Evolutionary conservation across 768 basidiomycete species (phyloP).

Genomic region (Lentinula sp.): DNA sequence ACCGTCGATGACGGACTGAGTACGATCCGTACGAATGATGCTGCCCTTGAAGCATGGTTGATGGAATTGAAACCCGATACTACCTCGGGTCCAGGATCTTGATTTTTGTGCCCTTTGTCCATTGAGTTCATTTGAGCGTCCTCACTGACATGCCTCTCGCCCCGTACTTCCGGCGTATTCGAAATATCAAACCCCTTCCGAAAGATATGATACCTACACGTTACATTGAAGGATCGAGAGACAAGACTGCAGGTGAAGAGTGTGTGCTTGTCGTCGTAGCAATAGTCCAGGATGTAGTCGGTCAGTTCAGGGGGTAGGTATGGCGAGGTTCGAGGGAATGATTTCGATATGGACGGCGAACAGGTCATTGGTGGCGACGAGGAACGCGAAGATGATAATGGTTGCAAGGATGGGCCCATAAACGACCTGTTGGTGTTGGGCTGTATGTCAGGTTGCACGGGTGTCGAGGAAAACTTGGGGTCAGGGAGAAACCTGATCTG

Average conservation of each 20-base stretch:
- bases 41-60: background rate
- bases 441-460: background rate
- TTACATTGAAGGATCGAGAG: background rate
- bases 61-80: background rate
- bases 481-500: background rate
- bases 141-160: background rate
- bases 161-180: background rate
- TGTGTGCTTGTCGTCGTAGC: background rate
- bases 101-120: background rate
- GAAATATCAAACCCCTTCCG: background rate
- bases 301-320: background rate
- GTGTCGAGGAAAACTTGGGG: background rate
- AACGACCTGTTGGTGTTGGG: too few species aligned
- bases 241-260: background rate
- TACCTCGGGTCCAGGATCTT: background rate
- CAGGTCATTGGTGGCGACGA: background rate
- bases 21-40: background rate
- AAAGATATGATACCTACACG: background rate
- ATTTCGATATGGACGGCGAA: background rate
- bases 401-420: background rate
- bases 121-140: background rate
- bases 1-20: background rate
- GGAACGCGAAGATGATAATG: background rate
- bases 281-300: background rate
- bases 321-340: background rate